Conservation (phyloP, 2,329 filamentous ascomycete genomes). For the Penicillium expansum region DNA sequence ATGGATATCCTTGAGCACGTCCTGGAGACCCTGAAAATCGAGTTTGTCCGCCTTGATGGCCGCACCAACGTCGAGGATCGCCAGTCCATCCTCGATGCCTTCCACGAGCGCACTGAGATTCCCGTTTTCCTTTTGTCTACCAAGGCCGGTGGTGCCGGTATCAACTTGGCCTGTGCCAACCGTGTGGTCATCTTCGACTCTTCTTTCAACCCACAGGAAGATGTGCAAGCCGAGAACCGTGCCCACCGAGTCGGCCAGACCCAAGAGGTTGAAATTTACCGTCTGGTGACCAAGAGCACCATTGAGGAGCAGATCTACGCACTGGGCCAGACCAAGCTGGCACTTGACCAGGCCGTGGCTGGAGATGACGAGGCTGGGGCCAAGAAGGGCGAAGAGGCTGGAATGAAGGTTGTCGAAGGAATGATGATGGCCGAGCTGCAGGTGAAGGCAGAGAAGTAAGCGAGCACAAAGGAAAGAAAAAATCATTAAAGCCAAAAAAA, state of each 20-base stretch:
- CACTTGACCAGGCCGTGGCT: constrained; percentile 73
- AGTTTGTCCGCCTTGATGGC: constrained; percentile 84
- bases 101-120: constrained; percentile 71
- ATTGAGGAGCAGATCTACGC: constrained; percentile 93
- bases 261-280: constrained; percentile 82
- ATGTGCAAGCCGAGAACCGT: constrained; percentile 96
- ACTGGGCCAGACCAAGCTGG: constrained; percentile 87
- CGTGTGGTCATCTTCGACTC: constrained; percentile 98
- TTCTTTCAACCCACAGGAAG: constrained; percentile 96
- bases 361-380: constrained; percentile 56
- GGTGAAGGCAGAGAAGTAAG: neutral
- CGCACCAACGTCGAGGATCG: constrained; percentile 76
- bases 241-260: constrained; percentile 93
- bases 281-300: constrained; percentile 74
- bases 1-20: constrained; percentile 87
- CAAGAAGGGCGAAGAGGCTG: constrained; percentile 50
- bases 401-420: constrained; percentile 49
- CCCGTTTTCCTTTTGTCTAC: constrained; percentile 92
- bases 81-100: constrained; percentile 84
- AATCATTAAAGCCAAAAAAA: neutral
- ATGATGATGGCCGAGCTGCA: constrained; percentile 49
- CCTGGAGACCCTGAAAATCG: constrained; percentile 67
- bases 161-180: constrained; percentile 93
- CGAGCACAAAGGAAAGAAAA: constrained; percentile 14
- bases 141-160: constrained; percentile 91